Base-by-base conservation (phyloP, 495 filamentous ascomycete genomes). In the Terfezia claveryi region DNA sequence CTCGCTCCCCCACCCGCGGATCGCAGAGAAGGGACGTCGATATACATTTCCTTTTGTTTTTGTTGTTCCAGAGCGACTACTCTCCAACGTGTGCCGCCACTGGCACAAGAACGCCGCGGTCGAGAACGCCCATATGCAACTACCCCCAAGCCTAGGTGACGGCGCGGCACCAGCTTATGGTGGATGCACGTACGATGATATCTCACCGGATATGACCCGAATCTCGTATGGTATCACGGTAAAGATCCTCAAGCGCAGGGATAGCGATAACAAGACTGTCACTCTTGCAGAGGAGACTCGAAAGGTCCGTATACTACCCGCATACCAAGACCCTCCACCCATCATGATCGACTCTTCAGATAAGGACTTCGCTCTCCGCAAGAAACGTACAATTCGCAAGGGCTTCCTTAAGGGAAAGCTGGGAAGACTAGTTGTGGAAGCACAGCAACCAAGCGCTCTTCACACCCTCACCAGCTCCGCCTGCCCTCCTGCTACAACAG, bases 31-130 rank as follows among this genome's bases (percentile, higher is more conserved):
- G 2, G 83, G 79, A 4, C 70, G 69, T 52, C 75, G 70, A 27
- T 85, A 88, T 65, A 78, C 67, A 12, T 80, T 93, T 54, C 83
- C 86, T 2, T 98, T 95, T 69, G 80, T 78, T 57, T 98, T 98
- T 62, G 81, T 85, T 38, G 76, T 96, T 11, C 91, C 92, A 0
- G 73, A 76, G 36, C 77, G 78, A 10, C 73, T 95, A 44, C 69
- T 80, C 8, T 76, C 76, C 5, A 72, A 75, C 56, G 64, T 74
- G 6, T 87, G 83, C 68, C 69, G 67, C 38, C 82, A 85, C 64
- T n/a, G 53, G 8, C 71, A 69, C 32, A 64, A 64, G 2, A 77
- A 78, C 54, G 65, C 73, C 8, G 73, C 80, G 36, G 70, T 94
- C 44, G 73, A 76, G 55, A 74, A 77, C 36, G 78, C 80, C 2